Percentiles rank a stretch among this genome's conserved stretches.
These are phyloP conservation scores for Teratosphaeria destructans DNA, from an alignment of 2,329 filamentous ascomycete species.

Conservation along the genomic window DNA sequence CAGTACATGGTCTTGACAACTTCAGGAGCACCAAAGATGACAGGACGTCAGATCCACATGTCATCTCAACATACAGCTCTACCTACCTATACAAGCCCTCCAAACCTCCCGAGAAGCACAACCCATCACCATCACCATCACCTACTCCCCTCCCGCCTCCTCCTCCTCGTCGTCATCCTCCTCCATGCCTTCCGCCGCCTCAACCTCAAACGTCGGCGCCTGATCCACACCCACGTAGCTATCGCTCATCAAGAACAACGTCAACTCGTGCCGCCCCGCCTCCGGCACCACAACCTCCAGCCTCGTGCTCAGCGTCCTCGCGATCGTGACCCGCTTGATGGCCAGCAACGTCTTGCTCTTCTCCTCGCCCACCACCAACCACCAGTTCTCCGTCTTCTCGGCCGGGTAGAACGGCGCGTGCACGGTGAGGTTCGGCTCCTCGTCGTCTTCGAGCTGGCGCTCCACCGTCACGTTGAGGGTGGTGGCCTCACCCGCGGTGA, in stretches of 20 bases:
- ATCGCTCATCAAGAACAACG: conserved; percentile 92
- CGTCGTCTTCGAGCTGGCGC: conserved; percentile 64
- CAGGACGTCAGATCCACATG: too few relatives aligned
- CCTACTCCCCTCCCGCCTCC: conserved; percentile 28
- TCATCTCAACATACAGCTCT: too few relatives aligned
- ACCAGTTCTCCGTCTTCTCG: conserved; percentile 96
- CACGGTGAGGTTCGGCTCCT: conserved; percentile 69
- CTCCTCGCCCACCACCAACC: conserved; percentile 92
- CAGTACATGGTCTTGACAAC: too few relatives aligned
- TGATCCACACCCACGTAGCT: conserved; percentile 96
- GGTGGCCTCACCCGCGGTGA: conserved; percentile 69
- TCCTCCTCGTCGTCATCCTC: conserved; percentile 82
- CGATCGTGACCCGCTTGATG: conserved; percentile 90
- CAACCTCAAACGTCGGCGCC: conserved; percentile 78
- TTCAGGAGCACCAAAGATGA: too few relatives aligned
- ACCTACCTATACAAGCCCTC: too few relatives aligned
- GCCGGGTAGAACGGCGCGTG: conserved; percentile 90
- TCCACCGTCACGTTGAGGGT: conserved; percentile 77
- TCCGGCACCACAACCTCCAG: conserved; percentile 82
- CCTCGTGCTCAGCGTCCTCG: conserved; percentile 62
- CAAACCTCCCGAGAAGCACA: too few relatives aligned
- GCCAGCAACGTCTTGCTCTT: conserved; percentile 76
- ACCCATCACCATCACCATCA: too few relatives aligned
- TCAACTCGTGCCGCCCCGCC: conserved; percentile 75
- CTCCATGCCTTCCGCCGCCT: conserved; percentile 85